A percentile compares a stretch with the other conserved stretches of the same genome.
Conservation (phyloP, 2,329 filamentous ascomycete genomes). For the Colletotrichum echinochloae region DNA sequence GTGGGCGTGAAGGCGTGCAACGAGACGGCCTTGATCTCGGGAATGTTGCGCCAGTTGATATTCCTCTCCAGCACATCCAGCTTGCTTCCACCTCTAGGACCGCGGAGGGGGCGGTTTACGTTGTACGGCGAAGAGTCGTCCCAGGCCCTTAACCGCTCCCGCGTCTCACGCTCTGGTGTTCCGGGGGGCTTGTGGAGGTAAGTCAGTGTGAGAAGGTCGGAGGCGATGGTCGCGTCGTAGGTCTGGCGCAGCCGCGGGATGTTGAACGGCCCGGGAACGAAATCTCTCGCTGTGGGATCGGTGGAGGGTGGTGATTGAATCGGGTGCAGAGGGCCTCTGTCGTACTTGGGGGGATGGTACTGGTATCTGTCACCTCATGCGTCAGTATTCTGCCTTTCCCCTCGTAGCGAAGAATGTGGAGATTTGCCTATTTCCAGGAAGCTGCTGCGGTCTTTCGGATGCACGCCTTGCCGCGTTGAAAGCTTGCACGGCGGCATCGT, state of each 20-base stretch:
- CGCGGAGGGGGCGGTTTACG: slow-evolving; percentile 87
- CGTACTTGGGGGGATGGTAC: slow-evolving; percentile 93
- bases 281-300: slow-evolving; percentile 88
- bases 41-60: slow-evolving; percentile 86
- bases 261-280: slow-evolving; percentile 91
- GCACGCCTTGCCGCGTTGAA: slow-evolving; percentile 55
- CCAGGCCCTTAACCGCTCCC: slow-evolving; percentile 84
- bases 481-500: slow-evolving; percentile 52
- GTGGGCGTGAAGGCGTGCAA: slow-evolving; percentile 81
- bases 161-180: slow-evolving; percentile 63
- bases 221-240: slow-evolving; percentile 85
- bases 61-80: slow-evolving; percentile 79
- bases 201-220: slow-evolving; percentile 88
- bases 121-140: slow-evolving; percentile 93
- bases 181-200: slow-evolving; percentile 90
- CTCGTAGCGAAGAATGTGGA: slow-evolving; percentile 29
- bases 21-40: slow-evolving; percentile 82
- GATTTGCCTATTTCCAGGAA: slow-evolving; percentile 62
- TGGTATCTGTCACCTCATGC: slow-evolving; percentile 73
- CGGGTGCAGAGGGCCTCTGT: slow-evolving; percentile 92
- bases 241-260: slow-evolving; percentile 90
- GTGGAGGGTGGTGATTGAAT: slow-evolving; percentile 89
- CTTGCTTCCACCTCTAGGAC: slow-evolving; percentile 82
- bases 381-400: slow-evolving; percentile 45
- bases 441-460: slow-evolving; percentile 50